Evolutionary conservation across 345 rosid genomes (phyloP).

Genomic region (Turritis glabra): DNA sequence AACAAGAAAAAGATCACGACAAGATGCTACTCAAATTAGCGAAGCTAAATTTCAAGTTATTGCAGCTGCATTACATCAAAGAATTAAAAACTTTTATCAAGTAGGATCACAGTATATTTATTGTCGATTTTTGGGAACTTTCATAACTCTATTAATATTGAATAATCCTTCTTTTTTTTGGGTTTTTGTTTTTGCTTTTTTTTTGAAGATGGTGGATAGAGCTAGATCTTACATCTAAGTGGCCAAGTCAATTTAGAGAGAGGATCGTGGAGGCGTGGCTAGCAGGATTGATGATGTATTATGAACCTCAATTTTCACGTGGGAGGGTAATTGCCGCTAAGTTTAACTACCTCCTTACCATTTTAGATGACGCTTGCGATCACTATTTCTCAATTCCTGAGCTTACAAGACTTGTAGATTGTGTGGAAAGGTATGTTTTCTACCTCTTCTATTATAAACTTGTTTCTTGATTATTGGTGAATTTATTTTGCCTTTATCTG

Average conservation of each 20-base stretch:
- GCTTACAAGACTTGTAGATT: not conserved
- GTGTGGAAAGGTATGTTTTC: conserved; percentile 20
- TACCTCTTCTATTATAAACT: too few relatives aligned
- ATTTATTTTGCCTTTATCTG: too few relatives aligned
- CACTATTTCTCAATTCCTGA: not conserved
- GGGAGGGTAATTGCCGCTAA: conserved; percentile 14
- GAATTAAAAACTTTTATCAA: too few relatives aligned
- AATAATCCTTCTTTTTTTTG: too few relatives aligned
- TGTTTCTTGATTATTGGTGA: too few relatives aligned
- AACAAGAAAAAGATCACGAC: conserved; percentile 16
- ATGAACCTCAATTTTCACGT: conserved; percentile 14
- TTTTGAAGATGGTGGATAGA: conserved; percentile 28
- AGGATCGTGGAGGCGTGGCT: conserved; percentile 12
- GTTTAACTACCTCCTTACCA: conserved; percentile 14
- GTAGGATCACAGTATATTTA: too few relatives aligned
- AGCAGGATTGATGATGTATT: not conserved
- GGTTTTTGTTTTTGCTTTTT: not conserved
- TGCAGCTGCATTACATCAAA: too few relatives aligned
- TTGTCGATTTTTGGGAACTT: too few relatives aligned
- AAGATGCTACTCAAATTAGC: conserved; percentile 18
- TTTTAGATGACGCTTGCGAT: conserved; percentile 19
- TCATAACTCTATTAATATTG: too few relatives aligned
- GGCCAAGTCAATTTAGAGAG: conserved; percentile 16
- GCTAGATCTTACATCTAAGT: conserved; percentile 3
- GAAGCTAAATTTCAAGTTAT: conserved; percentile 21